phyloP scores from a whole-genome alignment of 208 protist species.

The Crithidia expoeki region DNA sequence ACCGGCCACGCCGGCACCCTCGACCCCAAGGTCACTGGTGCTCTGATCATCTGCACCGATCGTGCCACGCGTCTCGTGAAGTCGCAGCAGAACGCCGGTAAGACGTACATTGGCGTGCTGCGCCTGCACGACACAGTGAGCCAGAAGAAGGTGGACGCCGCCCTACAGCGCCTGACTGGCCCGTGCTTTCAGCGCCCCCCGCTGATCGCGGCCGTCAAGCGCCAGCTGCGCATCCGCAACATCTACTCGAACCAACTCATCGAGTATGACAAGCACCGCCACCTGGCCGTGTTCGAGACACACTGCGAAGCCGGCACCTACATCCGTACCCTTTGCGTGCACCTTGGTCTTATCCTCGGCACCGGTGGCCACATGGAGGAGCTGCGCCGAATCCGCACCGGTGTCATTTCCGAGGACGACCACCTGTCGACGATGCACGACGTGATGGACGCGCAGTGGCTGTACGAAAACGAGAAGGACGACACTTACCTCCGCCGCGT shows the following conservation, averaged over 20 bases:
- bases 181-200: conserved; percentile 99
- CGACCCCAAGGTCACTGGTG: conserved; percentile 99
- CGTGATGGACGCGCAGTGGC: conserved; percentile 98
- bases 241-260: conserved; percentile 99
- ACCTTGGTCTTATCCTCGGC: conserved; percentile 99
- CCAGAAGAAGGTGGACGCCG: conserved; percentile 86
- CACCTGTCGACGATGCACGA: conserved; percentile 99
- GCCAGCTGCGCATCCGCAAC: conserved; percentile 98
- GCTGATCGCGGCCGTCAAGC: conserved; percentile 98
- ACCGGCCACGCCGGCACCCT: conserved; percentile 99
- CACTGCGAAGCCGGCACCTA: conserved; percentile 99
- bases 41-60: conserved; percentile 99
- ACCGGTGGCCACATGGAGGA: conserved; percentile 99
- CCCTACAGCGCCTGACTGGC: conserved; percentile 97
- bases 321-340: conserved; percentile 99
- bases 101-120: conserved; percentile 99
- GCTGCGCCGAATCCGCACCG: conserved; percentile 98
- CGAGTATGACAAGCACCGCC: conserved; percentile 98
- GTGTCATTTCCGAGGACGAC: conserved; percentile 94
- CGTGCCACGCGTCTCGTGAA: conserved; percentile 99
- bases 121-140: conserved; percentile 96
- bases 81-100: conserved; percentile 99
- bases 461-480: conserved; percentile 97
- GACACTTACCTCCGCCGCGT: conserved; percentile 97
- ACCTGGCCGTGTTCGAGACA: conserved; percentile 98